Evolutionary conservation across 805 yeast genomes (phyloP).

Genomic region (Spencermartinsiella europaea): DNA sequence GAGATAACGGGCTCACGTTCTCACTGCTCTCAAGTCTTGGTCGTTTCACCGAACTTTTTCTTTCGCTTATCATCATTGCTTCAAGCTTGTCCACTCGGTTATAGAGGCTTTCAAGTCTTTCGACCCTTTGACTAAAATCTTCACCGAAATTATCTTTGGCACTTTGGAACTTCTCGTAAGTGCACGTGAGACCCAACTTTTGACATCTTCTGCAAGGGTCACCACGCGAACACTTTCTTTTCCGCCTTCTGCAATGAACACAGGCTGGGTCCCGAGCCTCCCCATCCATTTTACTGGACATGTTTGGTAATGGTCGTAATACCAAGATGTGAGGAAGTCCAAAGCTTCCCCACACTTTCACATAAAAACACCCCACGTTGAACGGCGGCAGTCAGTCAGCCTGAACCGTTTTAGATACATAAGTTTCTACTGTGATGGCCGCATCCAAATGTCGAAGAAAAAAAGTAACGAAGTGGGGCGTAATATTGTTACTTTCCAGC

Average conservation of each 20-base stretch:
- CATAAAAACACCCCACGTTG: too few species aligned
- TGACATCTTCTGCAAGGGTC: constrained; percentile 10
- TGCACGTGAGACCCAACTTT: constrained; percentile 3
- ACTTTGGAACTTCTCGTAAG: constrained; percentile 1
- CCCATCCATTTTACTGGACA: not conserved
- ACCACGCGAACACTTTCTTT: constrained; percentile 11
- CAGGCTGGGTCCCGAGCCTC: constrained; percentile 8
- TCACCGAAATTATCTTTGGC: not conserved
- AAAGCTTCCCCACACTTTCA: too few species aligned
- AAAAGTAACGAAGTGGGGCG: too few species aligned
- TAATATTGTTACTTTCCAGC: too few species aligned
- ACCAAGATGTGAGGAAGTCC: not conserved
- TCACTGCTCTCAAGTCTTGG: not conserved
- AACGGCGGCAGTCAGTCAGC: too few species aligned
- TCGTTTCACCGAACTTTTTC: not conserved
- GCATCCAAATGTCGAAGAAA: not conserved
- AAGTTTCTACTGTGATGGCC: not conserved
- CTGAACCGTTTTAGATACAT: too few species aligned
- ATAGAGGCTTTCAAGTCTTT: constrained; percentile 2
- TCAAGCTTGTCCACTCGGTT: constrained; percentile 9
- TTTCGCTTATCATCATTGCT: constrained; percentile 8
- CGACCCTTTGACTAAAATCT: constrained; percentile 2
- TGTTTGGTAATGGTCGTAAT: not conserved
- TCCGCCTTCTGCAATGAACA: constrained; percentile 7
- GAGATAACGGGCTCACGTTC: too few species aligned